Percentiles rank a stretch among this genome's conserved stretches.
Evolutionary conservation across 495 filamentous ascomycete genomes (phyloP).

Genomic region (Podospora sp.): DNA sequence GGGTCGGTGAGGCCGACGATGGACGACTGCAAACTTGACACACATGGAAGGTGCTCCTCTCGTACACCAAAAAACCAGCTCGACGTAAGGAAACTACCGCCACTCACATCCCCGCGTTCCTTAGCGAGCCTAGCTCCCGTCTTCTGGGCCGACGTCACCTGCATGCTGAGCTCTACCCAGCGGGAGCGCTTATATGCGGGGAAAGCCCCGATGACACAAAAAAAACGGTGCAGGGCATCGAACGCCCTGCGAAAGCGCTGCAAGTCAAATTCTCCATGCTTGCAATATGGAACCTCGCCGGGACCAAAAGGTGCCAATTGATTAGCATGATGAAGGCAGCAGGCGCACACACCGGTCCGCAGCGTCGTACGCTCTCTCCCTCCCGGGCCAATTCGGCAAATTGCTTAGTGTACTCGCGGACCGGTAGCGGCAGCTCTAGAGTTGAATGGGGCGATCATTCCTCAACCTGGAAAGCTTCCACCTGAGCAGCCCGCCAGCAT

Average conservation of each 20-base stretch:
- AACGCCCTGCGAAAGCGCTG: conserved; percentile 1
- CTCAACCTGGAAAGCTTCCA: conserved; percentile 1
- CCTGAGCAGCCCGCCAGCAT: neutral
- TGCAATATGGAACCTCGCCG: neutral
- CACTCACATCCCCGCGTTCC: neutral
- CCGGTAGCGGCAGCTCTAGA: neutral
- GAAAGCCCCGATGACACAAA: conserved; percentile 13
- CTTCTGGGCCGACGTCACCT: conserved; percentile 26
- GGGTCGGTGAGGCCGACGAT: no score
- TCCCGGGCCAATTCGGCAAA: conserved; percentile 13
- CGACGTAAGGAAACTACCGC: no score
- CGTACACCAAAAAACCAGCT: no score
- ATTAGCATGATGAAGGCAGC: conserved; percentile 2
- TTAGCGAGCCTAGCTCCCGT: neutral
- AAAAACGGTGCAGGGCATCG: neutral
- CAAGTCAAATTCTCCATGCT: neutral
- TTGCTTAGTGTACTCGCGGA: conserved; percentile 4
- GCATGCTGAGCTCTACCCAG: neutral
- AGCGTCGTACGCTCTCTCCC: neutral
- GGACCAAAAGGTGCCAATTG: neutral
- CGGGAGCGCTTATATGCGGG: conserved; percentile 23
- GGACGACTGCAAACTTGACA: no score
- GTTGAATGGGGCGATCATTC: conserved; percentile 17
- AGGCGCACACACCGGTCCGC: neutral
- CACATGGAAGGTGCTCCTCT: no score